Evolutionary conservation across 306 rosid genomes (phyloP).

Genomic region (Cajanus cajan): DNA sequence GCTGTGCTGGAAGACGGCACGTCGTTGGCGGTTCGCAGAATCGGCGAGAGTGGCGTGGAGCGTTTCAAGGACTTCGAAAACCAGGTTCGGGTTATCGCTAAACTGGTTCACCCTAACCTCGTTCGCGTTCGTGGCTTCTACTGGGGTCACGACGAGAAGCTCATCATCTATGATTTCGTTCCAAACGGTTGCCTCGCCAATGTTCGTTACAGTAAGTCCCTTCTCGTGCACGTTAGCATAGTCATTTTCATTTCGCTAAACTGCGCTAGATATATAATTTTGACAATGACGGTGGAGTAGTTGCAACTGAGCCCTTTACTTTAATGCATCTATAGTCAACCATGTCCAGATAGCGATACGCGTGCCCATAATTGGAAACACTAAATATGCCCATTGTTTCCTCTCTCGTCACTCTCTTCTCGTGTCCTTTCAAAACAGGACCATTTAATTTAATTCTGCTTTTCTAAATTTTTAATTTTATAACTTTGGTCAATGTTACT

Average conservation of each 20-base stretch:
- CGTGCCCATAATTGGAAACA: constrained; percentile 32
- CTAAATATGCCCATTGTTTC: not conserved
- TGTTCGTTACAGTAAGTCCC: constrained; percentile 82
- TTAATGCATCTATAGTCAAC: constrained; percentile 56
- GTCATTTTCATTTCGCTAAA: not conserved
- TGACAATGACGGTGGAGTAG: constrained; percentile 61
- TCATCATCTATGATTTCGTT: constrained; percentile 87
- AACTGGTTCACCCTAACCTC: constrained; percentile 80
- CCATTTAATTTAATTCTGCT: not conserved
- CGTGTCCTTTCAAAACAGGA: not conserved
- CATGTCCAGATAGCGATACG: constrained; percentile 4
- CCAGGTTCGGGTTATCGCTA: constrained; percentile 69
- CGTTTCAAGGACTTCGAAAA: constrained; percentile 85
- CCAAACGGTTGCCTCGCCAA: constrained; percentile 95
- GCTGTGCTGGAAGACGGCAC: constrained; percentile 93
- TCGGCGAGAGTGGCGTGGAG: constrained; percentile 76
- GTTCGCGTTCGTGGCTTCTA: constrained; percentile 89
- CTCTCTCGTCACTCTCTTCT: not conserved
- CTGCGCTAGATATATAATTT: not conserved
- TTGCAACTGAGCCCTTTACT: constrained; percentile 42
- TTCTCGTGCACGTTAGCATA: constrained; percentile 17
- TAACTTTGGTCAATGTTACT: constrained; percentile 12
- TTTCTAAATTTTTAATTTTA: no score
- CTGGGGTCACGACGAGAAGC: constrained; percentile 88
- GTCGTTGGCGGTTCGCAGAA: constrained; percentile 78